Conservation (phyloP, 345 rosid species). For the Rhizophora mangle region DNA sequence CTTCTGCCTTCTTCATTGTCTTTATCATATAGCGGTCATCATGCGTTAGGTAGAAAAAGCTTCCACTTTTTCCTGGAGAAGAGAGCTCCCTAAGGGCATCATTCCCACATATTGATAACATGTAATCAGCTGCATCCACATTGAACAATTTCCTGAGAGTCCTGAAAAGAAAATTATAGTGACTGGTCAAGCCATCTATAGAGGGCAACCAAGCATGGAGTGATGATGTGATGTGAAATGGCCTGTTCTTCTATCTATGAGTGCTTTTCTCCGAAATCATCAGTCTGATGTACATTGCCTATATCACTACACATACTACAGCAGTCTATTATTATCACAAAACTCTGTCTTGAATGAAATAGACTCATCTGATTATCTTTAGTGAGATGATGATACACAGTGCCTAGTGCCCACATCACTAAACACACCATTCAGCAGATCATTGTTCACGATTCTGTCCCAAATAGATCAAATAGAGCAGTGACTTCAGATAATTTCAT, state of each 20-base stretch:
- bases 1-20: constrained; percentile 97
- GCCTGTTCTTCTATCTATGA: no score
- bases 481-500: neutral
- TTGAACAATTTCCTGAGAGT: constrained; percentile 84
- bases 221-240: no score
- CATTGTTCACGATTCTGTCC: neutral
- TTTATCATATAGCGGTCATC: constrained; percentile 98
- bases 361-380: neutral
- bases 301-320: no score
- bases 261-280: no score
- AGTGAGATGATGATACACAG: neutral
- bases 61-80: constrained; percentile 98
- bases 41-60: constrained; percentile 85
- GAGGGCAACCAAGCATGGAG: neutral
- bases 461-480: neutral
- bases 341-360: no score
- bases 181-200: constrained; percentile 14
- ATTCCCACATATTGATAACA: constrained; percentile 91
- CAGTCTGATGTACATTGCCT: no score
- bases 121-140: constrained; percentile 96
- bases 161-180: constrained; percentile 42
- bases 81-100: constrained; percentile 97
- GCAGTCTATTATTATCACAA: no score
- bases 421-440: neutral
- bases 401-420: neutral